Percentiles rank a stretch among this genome's conserved stretches.
Conservation (phyloP, 495 filamentous ascomycete genomes). For the Trichoderma asperelloides region DNA sequence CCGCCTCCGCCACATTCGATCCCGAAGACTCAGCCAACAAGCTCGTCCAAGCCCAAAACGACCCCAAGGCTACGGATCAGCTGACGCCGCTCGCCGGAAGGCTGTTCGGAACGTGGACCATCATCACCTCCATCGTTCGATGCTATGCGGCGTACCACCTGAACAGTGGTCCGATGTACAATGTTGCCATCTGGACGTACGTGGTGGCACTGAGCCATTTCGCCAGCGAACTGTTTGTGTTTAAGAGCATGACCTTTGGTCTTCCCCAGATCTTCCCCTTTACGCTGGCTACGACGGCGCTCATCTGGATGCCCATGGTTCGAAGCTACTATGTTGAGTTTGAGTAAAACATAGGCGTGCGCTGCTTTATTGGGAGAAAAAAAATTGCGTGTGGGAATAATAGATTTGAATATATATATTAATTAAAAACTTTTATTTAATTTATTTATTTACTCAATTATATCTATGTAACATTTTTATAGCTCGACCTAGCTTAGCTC, state of each 20-base stretch:
- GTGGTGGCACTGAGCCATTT: slow-evolving; percentile 75
- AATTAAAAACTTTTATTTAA: background rate
- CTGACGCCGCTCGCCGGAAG: slow-evolving; percentile 68
- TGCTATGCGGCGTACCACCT: slow-evolving; percentile 84
- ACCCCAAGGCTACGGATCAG: slow-evolving; percentile 41
- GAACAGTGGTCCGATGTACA: slow-evolving; percentile 57
- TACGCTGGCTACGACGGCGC: slow-evolving; percentile 56
- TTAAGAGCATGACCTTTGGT: slow-evolving; percentile 61
- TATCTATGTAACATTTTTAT: background rate
- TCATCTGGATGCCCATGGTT: slow-evolving; percentile 77
- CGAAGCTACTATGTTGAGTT: slow-evolving; percentile 50
- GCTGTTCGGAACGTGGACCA: slow-evolving; percentile 87
- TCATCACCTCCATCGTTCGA: slow-evolving; percentile 64
- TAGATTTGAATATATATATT: background rate
- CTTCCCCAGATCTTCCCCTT: slow-evolving; percentile 63
- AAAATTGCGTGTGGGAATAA: background rate
- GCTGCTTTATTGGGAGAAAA: background rate
- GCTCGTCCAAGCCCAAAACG: slow-evolving; percentile 32
- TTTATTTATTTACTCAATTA: background rate
- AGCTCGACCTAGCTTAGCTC: background rate
- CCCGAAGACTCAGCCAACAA: slow-evolving; percentile 36
- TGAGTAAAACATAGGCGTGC: background rate
- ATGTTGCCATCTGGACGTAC: slow-evolving; percentile 73
- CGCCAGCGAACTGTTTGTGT: slow-evolving; percentile 66
- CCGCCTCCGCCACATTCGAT: slow-evolving; percentile 24